These are phyloP conservation scores for Cyberlindnera sargentensis DNA, from an alignment of 805 yeast genomes.

Conservation along the genomic window DNA sequence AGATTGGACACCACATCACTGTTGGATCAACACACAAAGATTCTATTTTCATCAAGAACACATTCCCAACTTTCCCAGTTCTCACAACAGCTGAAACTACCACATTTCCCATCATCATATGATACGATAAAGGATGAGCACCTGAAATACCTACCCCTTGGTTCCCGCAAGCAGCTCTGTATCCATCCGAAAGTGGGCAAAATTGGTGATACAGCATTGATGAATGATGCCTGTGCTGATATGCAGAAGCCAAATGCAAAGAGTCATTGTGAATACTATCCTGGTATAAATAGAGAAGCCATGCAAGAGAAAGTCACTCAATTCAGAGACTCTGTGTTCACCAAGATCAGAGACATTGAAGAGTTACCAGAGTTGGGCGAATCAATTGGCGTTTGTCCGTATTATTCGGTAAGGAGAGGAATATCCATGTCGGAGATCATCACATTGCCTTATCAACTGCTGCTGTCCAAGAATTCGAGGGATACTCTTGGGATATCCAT, in stretches of 20 bases:
- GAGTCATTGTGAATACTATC: slow-evolving; percentile 35
- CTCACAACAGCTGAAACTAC: slow-evolving; percentile 57
- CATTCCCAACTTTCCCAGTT: slow-evolving; percentile 86
- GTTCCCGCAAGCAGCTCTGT: slow-evolving; percentile 82
- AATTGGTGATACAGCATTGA: slow-evolving; percentile 40
- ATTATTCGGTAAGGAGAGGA: slow-evolving; percentile 62
- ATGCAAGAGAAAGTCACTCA: slow-evolving; percentile 25
- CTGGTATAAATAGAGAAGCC: slow-evolving; percentile 24
- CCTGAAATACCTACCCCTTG: slow-evolving; percentile 64
- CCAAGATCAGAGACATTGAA: slow-evolving; percentile 56
- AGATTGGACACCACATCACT: slow-evolving; percentile 13
- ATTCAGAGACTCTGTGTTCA: slow-evolving; percentile 42
- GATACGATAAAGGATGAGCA: slow-evolving; percentile 36
- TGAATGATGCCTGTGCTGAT: slow-evolving; percentile 80
- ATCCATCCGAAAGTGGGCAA: slow-evolving; percentile 56
- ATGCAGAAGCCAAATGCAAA: slow-evolving; percentile 39
- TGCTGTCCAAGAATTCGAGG: slow-evolving; percentile 56
- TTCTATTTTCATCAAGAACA: slow-evolving; percentile 77
- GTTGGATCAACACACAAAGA: slow-evolving; percentile 34
- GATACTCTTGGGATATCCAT: slow-evolving; percentile 51
- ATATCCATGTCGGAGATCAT: slow-evolving; percentile 60
- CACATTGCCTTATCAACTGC: slow-evolving; percentile 78
- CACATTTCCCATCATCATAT: slow-evolving; percentile 59
- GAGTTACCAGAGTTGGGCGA: slow-evolving; percentile 61
- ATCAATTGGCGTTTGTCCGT: slow-evolving; percentile 62